These are phyloP conservation scores for Trichoderma atrobrunneum DNA, from an alignment of 2,329 filamentous ascomycete species.

Conservation along the genomic window DNA sequence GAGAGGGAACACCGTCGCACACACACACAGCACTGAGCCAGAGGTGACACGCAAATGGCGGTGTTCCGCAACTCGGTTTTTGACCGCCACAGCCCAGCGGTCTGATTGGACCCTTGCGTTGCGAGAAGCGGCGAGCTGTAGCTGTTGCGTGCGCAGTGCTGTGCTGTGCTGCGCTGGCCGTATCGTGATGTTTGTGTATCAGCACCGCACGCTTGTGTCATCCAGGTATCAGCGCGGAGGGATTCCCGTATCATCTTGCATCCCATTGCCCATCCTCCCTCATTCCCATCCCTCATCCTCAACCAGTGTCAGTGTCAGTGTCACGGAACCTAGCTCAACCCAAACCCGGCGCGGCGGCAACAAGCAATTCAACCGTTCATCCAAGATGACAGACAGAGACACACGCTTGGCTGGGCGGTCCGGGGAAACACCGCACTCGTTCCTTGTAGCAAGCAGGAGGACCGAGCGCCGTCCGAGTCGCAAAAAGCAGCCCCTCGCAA, in stretches of 20 bases:
- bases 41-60: slow-evolving; percentile 15
- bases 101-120: slow-evolving; percentile 13
- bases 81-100: slow-evolving; percentile 16
- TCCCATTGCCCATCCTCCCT: neutral
- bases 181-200: neutral
- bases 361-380: neutral
- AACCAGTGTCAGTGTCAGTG: neutral
- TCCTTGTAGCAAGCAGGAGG: neutral
- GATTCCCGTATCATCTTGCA: neutral
- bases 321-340: neutral
- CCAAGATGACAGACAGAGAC: neutral
- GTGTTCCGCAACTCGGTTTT: slow-evolving; percentile 12
- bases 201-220: neutral
- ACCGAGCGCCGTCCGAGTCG: neutral
- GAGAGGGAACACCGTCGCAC: neutral
- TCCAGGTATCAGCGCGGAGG: neutral
- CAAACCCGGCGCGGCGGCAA: too few relatives aligned
- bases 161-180: neutral
- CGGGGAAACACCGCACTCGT: neutral
- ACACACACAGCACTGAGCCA: neutral
- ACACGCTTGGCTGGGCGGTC: neutral
- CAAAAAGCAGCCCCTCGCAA: neutral
- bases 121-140: neutral
- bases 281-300: neutral
- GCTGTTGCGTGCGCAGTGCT: neutral